phyloP scores from a whole-genome alignment of 768 basidiomycete genomes.

The Calocera viscosa region DNA sequence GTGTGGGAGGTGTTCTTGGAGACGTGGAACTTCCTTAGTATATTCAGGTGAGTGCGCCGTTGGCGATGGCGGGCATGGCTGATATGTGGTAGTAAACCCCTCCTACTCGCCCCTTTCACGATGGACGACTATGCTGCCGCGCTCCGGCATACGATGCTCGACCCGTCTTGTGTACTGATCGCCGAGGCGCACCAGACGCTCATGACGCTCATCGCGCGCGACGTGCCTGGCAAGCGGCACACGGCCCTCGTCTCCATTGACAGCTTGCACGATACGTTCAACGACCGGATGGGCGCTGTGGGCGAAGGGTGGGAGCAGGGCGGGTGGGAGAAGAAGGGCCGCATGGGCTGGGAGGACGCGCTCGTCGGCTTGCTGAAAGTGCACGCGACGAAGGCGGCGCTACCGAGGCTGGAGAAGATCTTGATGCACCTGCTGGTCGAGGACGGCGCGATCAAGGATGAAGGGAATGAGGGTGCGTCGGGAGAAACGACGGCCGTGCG shows the following conservation, averaged over 20 bases:
- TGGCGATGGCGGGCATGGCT: neutral
- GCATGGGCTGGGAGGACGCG: slow-evolving; percentile 86
- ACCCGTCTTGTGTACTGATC: slow-evolving; percentile 63
- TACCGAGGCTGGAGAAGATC: slow-evolving; percentile 59
- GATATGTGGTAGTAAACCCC: slow-evolving; percentile 49
- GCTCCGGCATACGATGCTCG: slow-evolving; percentile 57
- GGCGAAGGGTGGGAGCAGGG: slow-evolving; percentile 78
- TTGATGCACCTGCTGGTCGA: slow-evolving; percentile 62
- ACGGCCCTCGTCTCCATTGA: slow-evolving; percentile 59
- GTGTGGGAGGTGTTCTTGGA: slow-evolving; percentile 77
- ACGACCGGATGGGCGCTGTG: slow-evolving; percentile 57
- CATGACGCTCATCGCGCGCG: slow-evolving; percentile 72
- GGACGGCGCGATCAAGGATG: slow-evolving; percentile 25
- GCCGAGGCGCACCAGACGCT: slow-evolving; percentile 81
- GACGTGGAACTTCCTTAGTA: slow-evolving; percentile 88
- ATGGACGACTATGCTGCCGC: slow-evolving; percentile 88
- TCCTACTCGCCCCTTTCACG: slow-evolving; percentile 77
- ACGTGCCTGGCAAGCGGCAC: slow-evolving; percentile 63
- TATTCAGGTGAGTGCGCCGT: slow-evolving; percentile 62
- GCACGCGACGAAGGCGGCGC: slow-evolving; percentile 62
- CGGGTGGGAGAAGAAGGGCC: slow-evolving; percentile 54
- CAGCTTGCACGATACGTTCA: slow-evolving; percentile 42
- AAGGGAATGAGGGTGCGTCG: slow-evolving; percentile 12
- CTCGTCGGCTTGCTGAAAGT: slow-evolving; percentile 79
- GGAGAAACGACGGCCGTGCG: neutral